Base-by-base conservation (phyloP, 1,284 basidiomycete species). In the Sporisorium reilianum region DNA sequence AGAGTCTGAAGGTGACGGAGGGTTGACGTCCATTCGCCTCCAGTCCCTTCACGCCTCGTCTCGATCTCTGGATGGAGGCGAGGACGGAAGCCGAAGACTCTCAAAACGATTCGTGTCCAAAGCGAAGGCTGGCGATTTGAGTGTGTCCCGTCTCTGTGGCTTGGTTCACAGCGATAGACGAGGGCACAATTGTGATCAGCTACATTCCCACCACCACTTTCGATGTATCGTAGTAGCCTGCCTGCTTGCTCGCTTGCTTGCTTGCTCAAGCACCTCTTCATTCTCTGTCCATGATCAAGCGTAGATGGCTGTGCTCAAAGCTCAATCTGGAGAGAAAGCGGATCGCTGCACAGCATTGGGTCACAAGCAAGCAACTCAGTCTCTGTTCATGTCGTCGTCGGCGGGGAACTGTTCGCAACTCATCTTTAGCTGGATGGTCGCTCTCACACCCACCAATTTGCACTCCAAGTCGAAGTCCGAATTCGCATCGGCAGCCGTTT, bases 131-230 rank as follows among this genome's bases (percentile, higher is more conserved):
- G 73, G 55, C 67, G 57, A 56, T 70, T 71, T 75, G 73, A 75
- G 73, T 75, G 73, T 75, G 73, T 64, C 60, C 64, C 73, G 60
- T 61, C 72, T 75, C 54, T 55, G 51, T 28, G 49, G 55, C 50
- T 58, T 44, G n/a, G n/a, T 42, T 38, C 20, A 10, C 55, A 51
- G 36, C 53, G 25, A 53, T 75, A 71, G 68, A 55, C 64, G 73
- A 64, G 50, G 68, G 63, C 68, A 71, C 73, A 75, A 75, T 75
- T 75, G 68, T 71, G 73, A 62, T 64, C 68, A 67, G 73, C 56
- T 51, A 75, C 68, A 75, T 64, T 46, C 42, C 11, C 26, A 11
- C 22, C 42, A 34, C 44, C 9, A 9, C 5, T 25, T n/a, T 28
- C 26, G 28, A 28, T 5, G 48, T 32, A 30, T 49, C 11, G n/a